These are phyloP conservation scores for Bisporella sp. DNA, from an alignment of 2,329 filamentous ascomycete genomes.

Conservation along the genomic window DNA sequence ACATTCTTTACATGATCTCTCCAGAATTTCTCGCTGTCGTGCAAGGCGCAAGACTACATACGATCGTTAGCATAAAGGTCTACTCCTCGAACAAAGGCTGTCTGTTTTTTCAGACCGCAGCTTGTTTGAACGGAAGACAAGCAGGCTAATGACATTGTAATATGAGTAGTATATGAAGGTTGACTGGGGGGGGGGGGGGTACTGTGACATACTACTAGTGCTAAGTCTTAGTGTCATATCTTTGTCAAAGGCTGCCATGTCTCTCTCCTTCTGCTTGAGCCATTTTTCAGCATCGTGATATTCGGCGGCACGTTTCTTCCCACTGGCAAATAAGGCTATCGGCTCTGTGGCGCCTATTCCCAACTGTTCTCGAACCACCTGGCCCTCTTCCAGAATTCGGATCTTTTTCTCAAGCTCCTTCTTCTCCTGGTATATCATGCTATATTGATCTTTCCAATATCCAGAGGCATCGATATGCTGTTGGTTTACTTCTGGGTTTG, in stretches of 20 bases:
- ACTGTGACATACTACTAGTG: too few relatives aligned
- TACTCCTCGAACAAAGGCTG: background rate
- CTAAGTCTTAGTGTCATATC: too few relatives aligned
- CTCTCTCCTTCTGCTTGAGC: background rate
- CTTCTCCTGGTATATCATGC: slow-evolving; percentile 15
- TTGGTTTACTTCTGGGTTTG: slow-evolving; percentile 1
- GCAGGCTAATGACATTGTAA: too few relatives aligned
- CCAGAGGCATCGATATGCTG: slow-evolving; percentile 20
- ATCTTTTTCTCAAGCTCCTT: slow-evolving; percentile 17
- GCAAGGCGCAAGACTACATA: slow-evolving; percentile 5
- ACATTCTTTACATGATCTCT: slow-evolving; percentile 4
- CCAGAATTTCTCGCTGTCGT: slow-evolving; percentile 7
- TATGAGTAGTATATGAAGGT: too few relatives aligned
- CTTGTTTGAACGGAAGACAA: too few relatives aligned
- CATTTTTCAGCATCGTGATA: background rate
- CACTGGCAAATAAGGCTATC: background rate
- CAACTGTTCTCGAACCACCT: background rate
- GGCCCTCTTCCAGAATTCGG: slow-evolving; percentile 8
- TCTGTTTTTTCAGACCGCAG: too few relatives aligned
- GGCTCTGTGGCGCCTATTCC: background rate
- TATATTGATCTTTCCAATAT: slow-evolving; percentile 24
- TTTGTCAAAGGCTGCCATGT: background rate
- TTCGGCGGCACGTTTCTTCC: background rate
- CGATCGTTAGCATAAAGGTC: background rate
- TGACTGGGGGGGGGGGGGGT: too few relatives aligned